Base-by-base conservation (phyloP, 2,329 filamentous ascomycete species). In the Tolypocladium tundrense region DNA sequence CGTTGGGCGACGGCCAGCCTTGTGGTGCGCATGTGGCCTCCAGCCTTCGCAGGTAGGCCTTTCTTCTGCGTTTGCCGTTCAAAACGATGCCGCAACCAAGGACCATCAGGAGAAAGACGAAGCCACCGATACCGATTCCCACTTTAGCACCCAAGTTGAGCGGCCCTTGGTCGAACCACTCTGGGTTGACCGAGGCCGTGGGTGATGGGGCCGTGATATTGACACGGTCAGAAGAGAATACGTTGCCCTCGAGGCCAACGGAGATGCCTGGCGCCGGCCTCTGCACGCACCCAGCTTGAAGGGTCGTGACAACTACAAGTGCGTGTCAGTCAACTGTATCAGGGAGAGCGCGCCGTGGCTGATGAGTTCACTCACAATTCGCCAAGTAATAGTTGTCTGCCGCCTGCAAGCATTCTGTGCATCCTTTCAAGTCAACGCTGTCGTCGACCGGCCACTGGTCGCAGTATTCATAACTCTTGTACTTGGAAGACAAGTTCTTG, bases 241-340 rank as follows among this genome's bases (percentile, higher is more conserved):
- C 67, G 24, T 72, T 69, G 27, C 84, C 83, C 6, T 78, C 66
- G 1, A 84, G 64, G 4, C 77, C 77, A n/a, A 86, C 63, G 0
- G 70, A 77, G 0, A 69, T 64, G 0, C 82, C 82, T 0, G 73
- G 67, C 0, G 65, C 60, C 0, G 84, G 81, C 58, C 72, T 72
- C 61, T 85, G 79, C 56, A 75, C 65, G 63, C 84, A 87, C 8
- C 79, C 83, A 21, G 80, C 82, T 58, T 82, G 71, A 9, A 87
- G 73, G 41, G 80, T 70, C 14, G 72, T 77, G 48, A 83, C 61
- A 60, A 80, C 77, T 80, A 40, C 8, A 2, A 5, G 1, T 4
- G 7, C 21, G 63, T 53, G 58, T 70, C 63, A 74, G 64, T 43
- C 58, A 57, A 57, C 21, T 6, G 6, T 1, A 31, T 31, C 27